Percentiles rank a stretch among this genome's conserved stretches.
Evolutionary conservation across 495 filamentous ascomycete genomes (phyloP).

Genomic region (Mycothermus thermophilus): DNA sequence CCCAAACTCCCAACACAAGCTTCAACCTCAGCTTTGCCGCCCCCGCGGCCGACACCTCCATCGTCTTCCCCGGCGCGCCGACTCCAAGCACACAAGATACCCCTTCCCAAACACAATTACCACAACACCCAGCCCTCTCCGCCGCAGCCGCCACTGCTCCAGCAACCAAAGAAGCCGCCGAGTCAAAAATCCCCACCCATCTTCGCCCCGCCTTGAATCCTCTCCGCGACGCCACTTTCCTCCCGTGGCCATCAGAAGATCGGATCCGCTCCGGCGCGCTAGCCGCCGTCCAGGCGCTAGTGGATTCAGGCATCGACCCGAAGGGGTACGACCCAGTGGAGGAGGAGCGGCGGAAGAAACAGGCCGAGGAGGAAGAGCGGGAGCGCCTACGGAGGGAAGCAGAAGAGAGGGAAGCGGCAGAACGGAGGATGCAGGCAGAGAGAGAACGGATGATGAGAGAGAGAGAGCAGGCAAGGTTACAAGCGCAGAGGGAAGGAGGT

Average conservation of each 20-base stretch:
- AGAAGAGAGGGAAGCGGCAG: conserved; percentile 28
- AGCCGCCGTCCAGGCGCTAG: conserved; percentile 40
- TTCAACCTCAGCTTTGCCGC: conserved; percentile 10
- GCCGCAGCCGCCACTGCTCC: background rate
- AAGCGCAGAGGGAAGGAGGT: conserved; percentile 29
- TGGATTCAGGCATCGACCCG: conserved; percentile 44
- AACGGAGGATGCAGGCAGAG: conserved; percentile 23
- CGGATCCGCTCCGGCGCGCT: conserved; percentile 50
- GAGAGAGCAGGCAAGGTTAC: conserved; percentile 29
- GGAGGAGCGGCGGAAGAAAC: conserved; percentile 31
- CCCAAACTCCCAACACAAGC: conserved; percentile 10
- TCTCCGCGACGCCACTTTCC: conserved; percentile 34
- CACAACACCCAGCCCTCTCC: background rate
- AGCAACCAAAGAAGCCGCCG: conserved; percentile 6
- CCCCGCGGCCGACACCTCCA: conserved; percentile 2
- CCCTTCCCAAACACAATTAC: background rate
- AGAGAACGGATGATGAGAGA: conserved; percentile 21
- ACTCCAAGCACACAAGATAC: conserved; percentile 1
- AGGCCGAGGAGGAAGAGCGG: conserved; percentile 24
- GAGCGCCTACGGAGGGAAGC: conserved; percentile 31
- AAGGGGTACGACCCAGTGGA: conserved; percentile 39
- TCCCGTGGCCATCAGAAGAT: conserved; percentile 56
- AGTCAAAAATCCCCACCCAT: conserved; percentile 20
- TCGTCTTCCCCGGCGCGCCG: background rate
- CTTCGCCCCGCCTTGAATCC: conserved; percentile 40